Conservation (phyloP, 106 monocot genomes). For the Apostasia ramifera region DNA sequence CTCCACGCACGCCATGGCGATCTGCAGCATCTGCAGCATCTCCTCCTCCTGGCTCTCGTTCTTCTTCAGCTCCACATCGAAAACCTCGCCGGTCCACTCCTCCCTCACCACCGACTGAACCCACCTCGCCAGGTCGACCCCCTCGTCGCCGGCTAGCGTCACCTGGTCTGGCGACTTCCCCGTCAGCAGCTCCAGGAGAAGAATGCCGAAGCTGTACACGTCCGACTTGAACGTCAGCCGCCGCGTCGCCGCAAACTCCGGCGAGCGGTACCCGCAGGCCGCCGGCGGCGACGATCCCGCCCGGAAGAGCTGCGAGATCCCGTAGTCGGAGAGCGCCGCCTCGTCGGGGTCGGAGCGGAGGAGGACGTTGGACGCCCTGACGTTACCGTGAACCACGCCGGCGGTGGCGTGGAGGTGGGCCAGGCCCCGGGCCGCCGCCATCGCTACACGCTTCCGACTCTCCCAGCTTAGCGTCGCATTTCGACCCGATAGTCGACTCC, state of each 20-base stretch:
- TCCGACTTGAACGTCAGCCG: conserved; percentile 18
- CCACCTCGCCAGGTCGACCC: conserved; percentile 47
- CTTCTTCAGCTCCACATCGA: conserved; percentile 67
- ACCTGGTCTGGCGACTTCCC: conserved; percentile 29
- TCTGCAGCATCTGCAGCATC: conserved; percentile 59
- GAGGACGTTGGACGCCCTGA: conserved; percentile 63
- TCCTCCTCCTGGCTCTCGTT: conserved; percentile 57
- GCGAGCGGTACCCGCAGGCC: conserved; percentile 28
- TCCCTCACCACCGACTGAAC: conserved; percentile 62
- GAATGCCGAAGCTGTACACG: conserved; percentile 47
- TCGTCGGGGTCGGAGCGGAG: conserved; percentile 30
- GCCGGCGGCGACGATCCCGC: not conserved
- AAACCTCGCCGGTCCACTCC: conserved; percentile 64
- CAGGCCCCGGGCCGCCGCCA: conserved; percentile 40
- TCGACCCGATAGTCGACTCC: conserved; percentile 48
- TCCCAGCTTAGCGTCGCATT: conserved; percentile 42
- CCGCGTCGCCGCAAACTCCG: conserved; percentile 15
- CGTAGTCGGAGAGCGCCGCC: conserved; percentile 44
- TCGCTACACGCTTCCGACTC: conserved; percentile 32
- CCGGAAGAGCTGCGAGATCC: conserved; percentile 17
- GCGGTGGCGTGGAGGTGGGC: conserved; percentile 44
- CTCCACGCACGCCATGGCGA: conserved; percentile 51
- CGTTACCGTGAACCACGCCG: conserved; percentile 36
- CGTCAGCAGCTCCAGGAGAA: conserved; percentile 66
- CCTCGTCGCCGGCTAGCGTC: conserved; percentile 9